phyloP scores from a whole-genome alignment of 1,139 yeast genomes.

The Scheffersomyces stambukii region DNA sequence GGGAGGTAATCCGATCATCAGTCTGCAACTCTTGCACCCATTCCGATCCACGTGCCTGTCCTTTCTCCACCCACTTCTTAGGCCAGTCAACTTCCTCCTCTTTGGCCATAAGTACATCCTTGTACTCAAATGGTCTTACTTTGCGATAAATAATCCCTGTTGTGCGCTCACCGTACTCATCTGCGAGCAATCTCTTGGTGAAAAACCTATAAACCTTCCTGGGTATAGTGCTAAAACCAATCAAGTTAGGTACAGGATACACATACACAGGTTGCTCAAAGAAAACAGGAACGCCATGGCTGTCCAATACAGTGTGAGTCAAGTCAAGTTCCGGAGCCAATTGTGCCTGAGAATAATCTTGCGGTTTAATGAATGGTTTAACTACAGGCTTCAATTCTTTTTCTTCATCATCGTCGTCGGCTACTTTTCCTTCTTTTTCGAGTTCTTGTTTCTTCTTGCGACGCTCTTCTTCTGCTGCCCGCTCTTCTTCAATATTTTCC shows the following conservation, averaged over 20 bases:
- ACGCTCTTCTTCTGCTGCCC: slow-evolving; percentile 17
- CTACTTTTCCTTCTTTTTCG: slow-evolving; percentile 31
- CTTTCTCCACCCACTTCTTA: slow-evolving; percentile 70
- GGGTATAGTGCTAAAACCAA: slow-evolving; percentile 79
- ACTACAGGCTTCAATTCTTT: slow-evolving; percentile 43
- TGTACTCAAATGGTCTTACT: slow-evolving; percentile 51
- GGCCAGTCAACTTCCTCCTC: slow-evolving; percentile 94
- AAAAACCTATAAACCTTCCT: slow-evolving; percentile 75
- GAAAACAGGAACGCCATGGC: slow-evolving; percentile 50
- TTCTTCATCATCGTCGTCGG: slow-evolving; percentile 13
- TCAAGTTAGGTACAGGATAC: slow-evolving; percentile 65
- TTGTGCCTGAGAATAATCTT: slow-evolving; percentile 48
- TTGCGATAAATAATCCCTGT: slow-evolving; percentile 55
- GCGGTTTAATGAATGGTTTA: slow-evolving; percentile 58
- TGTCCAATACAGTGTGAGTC: slow-evolving; percentile 19
- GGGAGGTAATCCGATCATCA: slow-evolving; percentile 61
- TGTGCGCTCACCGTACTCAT: slow-evolving; percentile 62
- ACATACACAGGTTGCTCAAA: slow-evolving; percentile 75
- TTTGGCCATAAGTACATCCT: slow-evolving; percentile 52
- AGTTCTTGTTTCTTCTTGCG: slow-evolving; percentile 39
- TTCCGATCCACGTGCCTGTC: slow-evolving; percentile 68
- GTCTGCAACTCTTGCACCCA: slow-evolving; percentile 78
- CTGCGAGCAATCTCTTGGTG: slow-evolving; percentile 66
- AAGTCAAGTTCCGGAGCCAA: slow-evolving; percentile 61
- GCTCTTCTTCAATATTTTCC: slow-evolving; percentile 25